These are phyloP conservation scores for Cystobasidium tubakii DNA, from an alignment of 768 basidiomycete species.

Conservation along the genomic window DNA sequence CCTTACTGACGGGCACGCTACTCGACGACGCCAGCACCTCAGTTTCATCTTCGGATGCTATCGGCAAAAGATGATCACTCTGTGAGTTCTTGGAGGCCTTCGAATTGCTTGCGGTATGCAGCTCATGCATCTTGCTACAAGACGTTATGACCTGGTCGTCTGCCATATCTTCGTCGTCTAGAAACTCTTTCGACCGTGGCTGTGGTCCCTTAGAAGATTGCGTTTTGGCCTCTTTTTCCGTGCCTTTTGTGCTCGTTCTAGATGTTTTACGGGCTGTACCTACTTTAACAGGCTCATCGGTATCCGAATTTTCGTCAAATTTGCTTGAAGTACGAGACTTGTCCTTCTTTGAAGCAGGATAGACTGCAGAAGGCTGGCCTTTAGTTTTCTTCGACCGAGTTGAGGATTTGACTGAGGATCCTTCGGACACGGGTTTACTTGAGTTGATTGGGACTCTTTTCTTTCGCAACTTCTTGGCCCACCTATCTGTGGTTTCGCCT, in stretches of 20 bases:
- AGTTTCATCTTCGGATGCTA: not conserved
- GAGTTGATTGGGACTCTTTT: not conserved
- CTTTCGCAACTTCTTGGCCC: not conserved
- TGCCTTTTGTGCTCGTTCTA: not conserved
- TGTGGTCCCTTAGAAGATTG: not conserved
- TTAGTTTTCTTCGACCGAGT: not conserved
- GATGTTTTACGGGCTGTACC: slow-evolving; percentile 4
- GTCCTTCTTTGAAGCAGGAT: not conserved
- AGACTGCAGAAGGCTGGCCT: slow-evolving; percentile 3
- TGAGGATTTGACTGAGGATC: not conserved
- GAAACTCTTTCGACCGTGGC: slow-evolving; percentile 24
- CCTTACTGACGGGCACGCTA: not conserved
- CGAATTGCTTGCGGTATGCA: not conserved
- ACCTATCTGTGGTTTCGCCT: not conserved
- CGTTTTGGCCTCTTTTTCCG: slow-evolving; percentile 5
- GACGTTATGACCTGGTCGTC: slow-evolving; percentile 1
- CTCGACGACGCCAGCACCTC: not conserved
- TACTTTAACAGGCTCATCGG: not conserved
- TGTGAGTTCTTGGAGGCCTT: too few relatives aligned
- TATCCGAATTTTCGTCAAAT: not conserved
- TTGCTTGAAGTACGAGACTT: not conserved
- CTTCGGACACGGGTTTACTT: not conserved
- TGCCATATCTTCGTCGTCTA: slow-evolving; percentile 22
- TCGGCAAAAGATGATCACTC: too few relatives aligned
- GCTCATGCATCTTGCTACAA: not conserved